Percentiles rank a stretch among this genome's conserved stretches.
These are phyloP conservation scores for Hypoxylon sp. DNA, from an alignment of 2,329 filamentous ascomycete genomes.

Conservation along the genomic window DNA sequence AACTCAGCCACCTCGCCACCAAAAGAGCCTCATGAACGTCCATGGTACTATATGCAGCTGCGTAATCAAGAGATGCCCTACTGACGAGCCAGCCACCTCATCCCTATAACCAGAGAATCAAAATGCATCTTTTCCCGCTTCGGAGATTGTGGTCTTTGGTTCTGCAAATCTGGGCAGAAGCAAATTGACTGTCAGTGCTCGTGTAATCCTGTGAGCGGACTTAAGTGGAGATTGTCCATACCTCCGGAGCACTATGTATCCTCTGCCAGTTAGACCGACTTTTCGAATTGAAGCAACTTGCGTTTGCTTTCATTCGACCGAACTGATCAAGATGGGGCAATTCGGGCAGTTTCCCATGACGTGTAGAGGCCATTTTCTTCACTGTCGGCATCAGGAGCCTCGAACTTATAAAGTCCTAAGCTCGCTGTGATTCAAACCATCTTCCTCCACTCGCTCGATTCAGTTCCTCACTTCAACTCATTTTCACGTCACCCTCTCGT, in stretches of 20 bases:
- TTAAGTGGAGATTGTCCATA: neutral
- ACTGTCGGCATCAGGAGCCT: neutral
- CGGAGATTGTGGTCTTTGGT: neutral
- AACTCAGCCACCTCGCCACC: too few species aligned
- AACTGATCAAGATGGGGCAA: neutral
- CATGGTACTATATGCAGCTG: too few species aligned
- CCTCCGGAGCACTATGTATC: neutral
- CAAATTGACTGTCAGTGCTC: neutral
- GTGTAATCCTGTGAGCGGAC: neutral
- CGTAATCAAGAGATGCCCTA: neutral
- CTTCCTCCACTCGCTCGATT: neutral
- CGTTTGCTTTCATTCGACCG: neutral
- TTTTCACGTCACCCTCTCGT: neutral
- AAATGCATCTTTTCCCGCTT: neutral
- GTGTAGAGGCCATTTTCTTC: neutral
- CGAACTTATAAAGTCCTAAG: neutral
- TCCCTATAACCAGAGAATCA: neutral
- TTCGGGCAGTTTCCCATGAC: neutral
- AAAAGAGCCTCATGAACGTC: too few species aligned
- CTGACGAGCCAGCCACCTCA: neutral
- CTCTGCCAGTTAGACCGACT: neutral
- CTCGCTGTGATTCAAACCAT: neutral
- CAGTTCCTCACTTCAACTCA: neutral
- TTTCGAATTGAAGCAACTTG: neutral
- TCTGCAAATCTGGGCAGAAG: neutral